These are phyloP conservation scores for Syzygium jambos DNA, from an alignment of 345 rosid species.

Conservation along the genomic window DNA sequence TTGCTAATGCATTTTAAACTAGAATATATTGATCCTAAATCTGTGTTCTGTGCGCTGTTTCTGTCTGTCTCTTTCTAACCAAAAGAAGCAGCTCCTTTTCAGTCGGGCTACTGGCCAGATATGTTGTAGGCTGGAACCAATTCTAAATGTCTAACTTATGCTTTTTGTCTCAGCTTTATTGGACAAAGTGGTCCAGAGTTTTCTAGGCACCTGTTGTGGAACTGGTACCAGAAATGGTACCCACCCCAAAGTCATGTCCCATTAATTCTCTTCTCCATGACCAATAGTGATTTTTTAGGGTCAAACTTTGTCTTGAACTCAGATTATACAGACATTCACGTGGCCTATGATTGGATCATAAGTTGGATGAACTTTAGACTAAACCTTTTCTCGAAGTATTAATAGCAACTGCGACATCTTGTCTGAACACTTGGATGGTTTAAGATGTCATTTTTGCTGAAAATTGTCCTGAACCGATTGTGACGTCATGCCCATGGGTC, in stretches of 20 bases:
- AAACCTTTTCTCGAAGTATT: background rate
- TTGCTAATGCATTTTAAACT: background rate
- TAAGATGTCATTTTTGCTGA: too few species aligned
- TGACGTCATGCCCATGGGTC: too few species aligned
- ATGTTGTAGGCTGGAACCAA: background rate
- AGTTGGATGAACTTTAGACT: background rate
- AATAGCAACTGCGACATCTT: background rate
- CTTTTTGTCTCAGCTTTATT: background rate
- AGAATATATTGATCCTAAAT: background rate
- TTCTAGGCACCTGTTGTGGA: background rate
- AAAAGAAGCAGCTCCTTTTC: background rate
- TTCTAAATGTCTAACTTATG: background rate
- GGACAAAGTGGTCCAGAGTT: accelerated
- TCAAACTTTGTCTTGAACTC: too few species aligned
- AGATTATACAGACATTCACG: background rate
- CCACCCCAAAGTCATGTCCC: background rate
- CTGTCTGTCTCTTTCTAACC: background rate
- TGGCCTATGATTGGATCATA: background rate
- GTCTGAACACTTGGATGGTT: background rate
- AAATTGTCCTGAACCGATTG: too few species aligned
- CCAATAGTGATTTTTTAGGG: background rate
- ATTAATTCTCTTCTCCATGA: background rate
- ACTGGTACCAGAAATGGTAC: background rate
- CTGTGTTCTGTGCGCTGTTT: accelerated
- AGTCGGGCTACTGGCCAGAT: accelerated